Base-by-base conservation (phyloP, 176 grass and related monocot species). In the Zea luxurians region DNA sequence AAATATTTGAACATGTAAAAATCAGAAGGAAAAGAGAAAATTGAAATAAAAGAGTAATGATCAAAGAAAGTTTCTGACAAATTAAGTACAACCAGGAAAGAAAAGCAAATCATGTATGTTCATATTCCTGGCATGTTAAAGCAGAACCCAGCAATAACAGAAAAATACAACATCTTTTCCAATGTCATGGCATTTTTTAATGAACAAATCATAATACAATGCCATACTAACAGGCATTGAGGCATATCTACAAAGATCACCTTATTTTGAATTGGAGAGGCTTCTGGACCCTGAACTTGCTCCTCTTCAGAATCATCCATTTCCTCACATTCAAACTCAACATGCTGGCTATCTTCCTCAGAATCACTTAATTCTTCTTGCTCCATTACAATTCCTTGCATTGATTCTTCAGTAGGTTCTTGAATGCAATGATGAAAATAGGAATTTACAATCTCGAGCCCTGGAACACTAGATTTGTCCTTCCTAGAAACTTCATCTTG, bases 341-440 rank as follows among this genome's bases (percentile, higher is more conserved):
- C 92, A 71, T 91, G 83, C 67, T 87, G 83, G 61, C 61, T 89
- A 55, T 95, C 85, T 64, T 95, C 96, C 50, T 99, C 92, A 0
- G 96, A 99, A 76, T 95, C 96, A 87, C 90, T 99, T 54, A 93
- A 83, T 88, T 99, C 90, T 84, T 99, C 92, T 68, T 93, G 96
- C 83, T 95, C 96, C 92, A 99, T 95, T 71, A 95, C 76, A 85
- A 95, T 89, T 60, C 84, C 90, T 85, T 84, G 90, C 77, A 93
- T 79, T 58, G 82, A 87, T 82, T 93, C 92, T 49, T 91, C 90
- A 61, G 90, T 88, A 77, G 52, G 52, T 58, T 78, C 80, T 76
- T 86, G 73, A 59, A 60, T 70, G 74, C 71, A 81, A 73, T 80
- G 77, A 59, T 77, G 79, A 73, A 68, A 48, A 73, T 75, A 38